Evolutionary conservation across 2,329 filamentous ascomycete species (phyloP), one percentile per base, ranked within the genome.

Genomic region (Alternaria sp.): DNA sequence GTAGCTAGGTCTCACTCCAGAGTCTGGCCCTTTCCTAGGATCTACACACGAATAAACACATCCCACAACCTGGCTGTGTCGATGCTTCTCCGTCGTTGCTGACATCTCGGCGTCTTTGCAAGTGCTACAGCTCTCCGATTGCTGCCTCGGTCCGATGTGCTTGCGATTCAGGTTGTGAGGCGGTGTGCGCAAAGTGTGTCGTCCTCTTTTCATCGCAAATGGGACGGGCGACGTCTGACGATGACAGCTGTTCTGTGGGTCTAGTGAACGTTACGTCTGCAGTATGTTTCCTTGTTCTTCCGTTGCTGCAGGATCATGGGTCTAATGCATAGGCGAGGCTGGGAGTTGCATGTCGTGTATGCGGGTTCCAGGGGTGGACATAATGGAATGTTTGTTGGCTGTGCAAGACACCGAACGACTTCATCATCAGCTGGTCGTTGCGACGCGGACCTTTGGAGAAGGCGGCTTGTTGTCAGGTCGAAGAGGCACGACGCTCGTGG

Each of bases 351-450:
- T 60, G 50, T 47, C 26, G 41, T 55, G 33, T 47, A 65, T 66
- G 60, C 60, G 57, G n/a, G 56, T 44, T 57, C 20, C 63, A 65
- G 60, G 60, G 60, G 63, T 47, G 55, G 60, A 49, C 55, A 57
- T 59, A 26, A 54, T 18, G 30, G 44, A 55, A 65, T 43, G 45
- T 43, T 50, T 26, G 33, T 49, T 57, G 20, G 44, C 15, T 25
- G 26, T 46, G 21, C 44, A 46, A 25, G 8, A 51, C n/a, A 21
- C 30, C 14, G 50, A 37, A 26, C 18, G 18, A 23, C 49, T 51
- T 15, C 28, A 49, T n/a, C 20, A 23, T 51, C 25, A 11, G 20
- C 20, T 21, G 33, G 49, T 37, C 20, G 49, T 21, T 46, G 37
- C 37, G 33, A 25, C 7, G 30, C 45, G 33, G 15, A 25, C 18